Percentiles rank a stretch among this genome's conserved stretches.
Conservation (phyloP, 257 asterid species). For the Euphrasia confusa region DNA sequence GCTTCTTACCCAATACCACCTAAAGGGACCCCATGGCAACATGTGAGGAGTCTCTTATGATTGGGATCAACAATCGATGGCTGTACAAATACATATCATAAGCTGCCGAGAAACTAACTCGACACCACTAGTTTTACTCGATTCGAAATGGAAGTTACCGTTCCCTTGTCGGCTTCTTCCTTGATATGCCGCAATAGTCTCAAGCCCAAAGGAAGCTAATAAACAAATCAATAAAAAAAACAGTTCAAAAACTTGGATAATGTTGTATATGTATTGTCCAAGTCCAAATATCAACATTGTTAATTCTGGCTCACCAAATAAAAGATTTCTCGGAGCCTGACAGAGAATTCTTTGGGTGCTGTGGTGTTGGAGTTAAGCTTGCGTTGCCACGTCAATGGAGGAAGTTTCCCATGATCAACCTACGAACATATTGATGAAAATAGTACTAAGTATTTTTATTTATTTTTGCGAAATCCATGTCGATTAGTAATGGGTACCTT, state of each 20-base stretch:
- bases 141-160: conserved; percentile 24
- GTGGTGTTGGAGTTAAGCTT: conserved; percentile 32
- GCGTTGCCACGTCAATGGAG: conserved; percentile 68
- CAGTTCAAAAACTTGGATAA: not conserved
- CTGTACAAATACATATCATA: conserved; percentile 26
- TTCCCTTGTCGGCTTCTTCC: conserved; percentile 41
- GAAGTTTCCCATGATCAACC: conserved; percentile 48
- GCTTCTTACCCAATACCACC: conserved; percentile 75
- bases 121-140: too few species aligned
- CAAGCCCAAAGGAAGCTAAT: conserved; percentile 45
- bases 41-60: conserved; percentile 49
- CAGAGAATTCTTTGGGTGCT: conserved; percentile 28
- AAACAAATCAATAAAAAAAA: conserved; percentile 10
- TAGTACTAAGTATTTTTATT: too few species aligned
- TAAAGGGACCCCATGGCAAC: conserved; percentile 70
- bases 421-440: not conserved
- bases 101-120: not conserved
- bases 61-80: conserved; percentile 59
- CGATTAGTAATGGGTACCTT: not conserved
- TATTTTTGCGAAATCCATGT: not conserved
- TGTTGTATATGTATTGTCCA: not conserved
- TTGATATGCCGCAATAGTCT: conserved; percentile 36
- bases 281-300: not conserved
- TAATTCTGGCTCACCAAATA: conserved; percentile 35
- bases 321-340: conserved; percentile 35